Evolutionary conservation across 163 green algal genomes (phyloP).

Genomic region (Scenedesmus sp.): DNA sequence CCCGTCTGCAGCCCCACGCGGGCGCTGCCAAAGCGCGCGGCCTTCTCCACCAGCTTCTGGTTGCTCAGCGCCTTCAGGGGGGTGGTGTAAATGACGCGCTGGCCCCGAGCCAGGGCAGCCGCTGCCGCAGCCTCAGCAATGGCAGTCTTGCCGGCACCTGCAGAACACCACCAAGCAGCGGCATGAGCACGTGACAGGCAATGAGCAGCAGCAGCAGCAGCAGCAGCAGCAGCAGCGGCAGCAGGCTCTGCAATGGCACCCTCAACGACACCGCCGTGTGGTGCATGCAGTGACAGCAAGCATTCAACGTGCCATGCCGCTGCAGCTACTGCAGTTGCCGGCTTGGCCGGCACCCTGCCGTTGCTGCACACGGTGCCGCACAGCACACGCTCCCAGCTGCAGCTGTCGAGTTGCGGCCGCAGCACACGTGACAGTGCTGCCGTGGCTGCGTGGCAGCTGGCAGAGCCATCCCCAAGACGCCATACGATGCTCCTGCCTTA

Average conservation of each 20-base stretch:
- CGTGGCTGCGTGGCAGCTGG: too few relatives aligned
- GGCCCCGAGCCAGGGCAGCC: constrained; percentile 77
- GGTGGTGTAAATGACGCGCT: constrained; percentile 97
- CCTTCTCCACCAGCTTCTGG: constrained; percentile 94
- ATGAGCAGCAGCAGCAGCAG: neutral
- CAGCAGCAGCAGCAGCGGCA: neutral
- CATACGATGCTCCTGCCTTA: neutral
- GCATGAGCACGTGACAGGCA: neutral
- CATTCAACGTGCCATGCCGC: too few relatives aligned
- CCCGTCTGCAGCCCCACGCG: constrained; percentile 84
- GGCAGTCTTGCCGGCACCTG: constrained; percentile 95
- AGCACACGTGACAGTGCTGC: too few relatives aligned
- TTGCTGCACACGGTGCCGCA: too few relatives aligned
- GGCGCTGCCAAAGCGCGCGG: constrained; percentile 78
- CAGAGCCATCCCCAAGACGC: too few relatives aligned
- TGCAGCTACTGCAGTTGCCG: too few relatives aligned
- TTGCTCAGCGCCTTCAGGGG: constrained; percentile 96
- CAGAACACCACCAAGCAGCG: neutral
- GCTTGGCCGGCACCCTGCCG: too few relatives aligned
- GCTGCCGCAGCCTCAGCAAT: constrained; percentile 94
- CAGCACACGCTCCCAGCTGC: too few relatives aligned
- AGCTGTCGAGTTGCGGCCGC: too few relatives aligned
- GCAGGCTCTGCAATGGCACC: too few relatives aligned
- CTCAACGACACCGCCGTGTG: too few relatives aligned
- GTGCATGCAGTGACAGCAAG: too few relatives aligned